Evolutionary conservation across 441 rosid species (phyloP).

Genomic region (Euphorbia schlechtendalii): DNA sequence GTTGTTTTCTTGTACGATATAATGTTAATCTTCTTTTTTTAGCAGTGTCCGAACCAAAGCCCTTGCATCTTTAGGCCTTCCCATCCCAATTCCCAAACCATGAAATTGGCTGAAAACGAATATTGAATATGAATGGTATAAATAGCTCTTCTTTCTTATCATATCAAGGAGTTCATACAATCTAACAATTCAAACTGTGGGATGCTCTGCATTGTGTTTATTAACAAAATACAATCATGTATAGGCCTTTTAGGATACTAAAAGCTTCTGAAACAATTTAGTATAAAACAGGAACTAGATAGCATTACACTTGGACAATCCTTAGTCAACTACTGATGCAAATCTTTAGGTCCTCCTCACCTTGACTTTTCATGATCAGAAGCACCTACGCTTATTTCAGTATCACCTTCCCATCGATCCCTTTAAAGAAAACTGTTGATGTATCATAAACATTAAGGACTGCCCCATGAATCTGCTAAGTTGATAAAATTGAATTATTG

Average conservation of each 20-base stretch:
- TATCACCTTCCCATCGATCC: conserved; percentile 15
- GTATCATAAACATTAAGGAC: too few relatives aligned
- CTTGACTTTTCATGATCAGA: neutral
- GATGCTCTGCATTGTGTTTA: neutral
- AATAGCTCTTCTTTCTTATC: neutral
- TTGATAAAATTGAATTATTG: conserved; percentile 1
- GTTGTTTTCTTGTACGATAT: neutral
- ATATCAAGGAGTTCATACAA: neutral
- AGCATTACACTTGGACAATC: neutral
- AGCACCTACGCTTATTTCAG: neutral
- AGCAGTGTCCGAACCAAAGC: neutral
- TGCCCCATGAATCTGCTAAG: too few relatives aligned
- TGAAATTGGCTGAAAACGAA: neutral
- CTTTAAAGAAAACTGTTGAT: too few relatives aligned
- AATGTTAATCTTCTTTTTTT: neutral
- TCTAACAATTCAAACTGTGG: neutral
- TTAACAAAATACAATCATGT: neutral
- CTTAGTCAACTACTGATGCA: conserved; percentile 4
- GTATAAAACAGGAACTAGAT: neutral
- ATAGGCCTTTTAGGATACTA: neutral
- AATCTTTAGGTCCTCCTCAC: conserved; percentile 3
- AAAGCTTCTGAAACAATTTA: neutral
- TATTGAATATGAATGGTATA: neutral
- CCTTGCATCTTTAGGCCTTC: conserved; percentile 3
- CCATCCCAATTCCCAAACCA: neutral